A percentile compares a stretch with the other conserved stretches of the same genome.
These are phyloP conservation scores for Teunomyces cretensis DNA, from an alignment of 805 yeast genomes.

Conservation along the genomic window DNA sequence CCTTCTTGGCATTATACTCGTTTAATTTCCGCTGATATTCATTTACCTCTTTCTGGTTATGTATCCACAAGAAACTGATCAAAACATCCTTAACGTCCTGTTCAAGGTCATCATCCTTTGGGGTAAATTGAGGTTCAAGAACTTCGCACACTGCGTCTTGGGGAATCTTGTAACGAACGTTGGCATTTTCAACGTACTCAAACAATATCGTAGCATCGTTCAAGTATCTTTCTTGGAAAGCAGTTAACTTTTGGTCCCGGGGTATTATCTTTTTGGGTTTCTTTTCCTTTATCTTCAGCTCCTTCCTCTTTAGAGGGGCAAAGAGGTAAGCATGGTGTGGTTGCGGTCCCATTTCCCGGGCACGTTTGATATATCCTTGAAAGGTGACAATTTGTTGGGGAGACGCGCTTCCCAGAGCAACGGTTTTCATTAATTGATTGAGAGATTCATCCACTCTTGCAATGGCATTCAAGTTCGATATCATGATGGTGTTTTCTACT, in stretches of 20 bases:
- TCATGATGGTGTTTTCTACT: slow-evolving; percentile 75
- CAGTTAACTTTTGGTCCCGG: slow-evolving; percentile 62
- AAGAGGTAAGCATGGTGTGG: slow-evolving; percentile 38
- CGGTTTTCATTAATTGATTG: slow-evolving; percentile 74
- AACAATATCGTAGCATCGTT: slow-evolving; percentile 73
- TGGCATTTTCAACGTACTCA: slow-evolving; percentile 80
- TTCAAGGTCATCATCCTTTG: slow-evolving; percentile 8
- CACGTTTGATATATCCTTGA: slow-evolving; percentile 77
- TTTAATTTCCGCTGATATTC: slow-evolving; percentile 39
- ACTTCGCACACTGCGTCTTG: slow-evolving; percentile 73
- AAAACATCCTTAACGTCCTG: slow-evolving; percentile 38
- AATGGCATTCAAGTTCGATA: slow-evolving; percentile 77
- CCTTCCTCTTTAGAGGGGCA: slow-evolving; percentile 17
- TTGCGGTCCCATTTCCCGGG: slow-evolving; percentile 70
- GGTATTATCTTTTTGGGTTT: slow-evolving; percentile 14
- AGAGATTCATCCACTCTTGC: slow-evolving; percentile 72
- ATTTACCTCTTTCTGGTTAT: slow-evolving; percentile 50
- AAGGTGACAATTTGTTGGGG: slow-evolving; percentile 72
- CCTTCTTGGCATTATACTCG: slow-evolving; percentile 27
- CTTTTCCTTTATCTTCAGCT: slow-evolving; percentile 15
- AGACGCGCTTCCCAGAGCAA: slow-evolving; percentile 79
- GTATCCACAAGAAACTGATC: slow-evolving; percentile 50
- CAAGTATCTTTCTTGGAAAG: slow-evolving; percentile 73
- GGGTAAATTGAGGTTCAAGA: slow-evolving; percentile 15
- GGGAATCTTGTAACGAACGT: slow-evolving; percentile 73